A percentile compares a stretch with the other conserved stretches of the same genome.
These are phyloP conservation scores for Colletotrichum zoysiae DNA, from an alignment of 2,329 filamentous ascomycete genomes.

Conservation along the genomic window DNA sequence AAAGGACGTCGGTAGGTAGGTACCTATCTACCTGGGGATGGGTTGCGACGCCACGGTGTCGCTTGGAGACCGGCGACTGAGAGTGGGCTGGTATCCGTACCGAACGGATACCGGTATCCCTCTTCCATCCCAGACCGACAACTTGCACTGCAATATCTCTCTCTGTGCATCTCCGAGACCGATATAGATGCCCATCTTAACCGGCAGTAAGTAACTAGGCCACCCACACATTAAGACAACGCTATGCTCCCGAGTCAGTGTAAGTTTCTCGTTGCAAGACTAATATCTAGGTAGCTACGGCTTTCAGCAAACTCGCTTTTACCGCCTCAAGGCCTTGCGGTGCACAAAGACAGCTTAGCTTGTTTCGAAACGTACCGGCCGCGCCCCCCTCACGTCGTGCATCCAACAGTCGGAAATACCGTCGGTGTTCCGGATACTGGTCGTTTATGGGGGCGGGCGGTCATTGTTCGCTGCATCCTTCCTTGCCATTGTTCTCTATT, in stretches of 20 bases:
- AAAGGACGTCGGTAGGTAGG: no score
- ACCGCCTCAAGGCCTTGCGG: slow-evolving; percentile 13
- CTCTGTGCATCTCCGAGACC: not conserved
- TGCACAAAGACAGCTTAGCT: slow-evolving; percentile 13
- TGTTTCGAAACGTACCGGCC: slow-evolving; percentile 31
- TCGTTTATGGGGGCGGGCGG: not conserved
- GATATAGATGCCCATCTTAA: not conserved
- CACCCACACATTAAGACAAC: slow-evolving; percentile 26
- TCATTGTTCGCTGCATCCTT: not conserved
- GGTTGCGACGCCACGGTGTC: no score
- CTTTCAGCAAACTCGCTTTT: slow-evolving; percentile 12
- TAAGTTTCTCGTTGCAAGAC: not conserved
- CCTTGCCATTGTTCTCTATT: not conserved
- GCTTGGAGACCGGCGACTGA: slow-evolving; percentile 2
- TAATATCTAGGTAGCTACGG: not conserved
- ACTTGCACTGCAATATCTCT: not conserved
- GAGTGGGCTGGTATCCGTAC: not conserved
- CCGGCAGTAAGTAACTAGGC: slow-evolving; percentile 14
- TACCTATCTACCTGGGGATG: no score
- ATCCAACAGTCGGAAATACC: slow-evolving; percentile 17
- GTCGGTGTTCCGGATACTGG: slow-evolving; percentile 28
- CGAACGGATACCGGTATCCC: not conserved
- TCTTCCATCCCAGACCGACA: not conserved
- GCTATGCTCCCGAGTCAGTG: slow-evolving; percentile 26
- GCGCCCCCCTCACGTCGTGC: not conserved